Evolutionary conservation across 805 yeast species (phyloP).

Genomic region (Yamadazyma sp.): DNA sequence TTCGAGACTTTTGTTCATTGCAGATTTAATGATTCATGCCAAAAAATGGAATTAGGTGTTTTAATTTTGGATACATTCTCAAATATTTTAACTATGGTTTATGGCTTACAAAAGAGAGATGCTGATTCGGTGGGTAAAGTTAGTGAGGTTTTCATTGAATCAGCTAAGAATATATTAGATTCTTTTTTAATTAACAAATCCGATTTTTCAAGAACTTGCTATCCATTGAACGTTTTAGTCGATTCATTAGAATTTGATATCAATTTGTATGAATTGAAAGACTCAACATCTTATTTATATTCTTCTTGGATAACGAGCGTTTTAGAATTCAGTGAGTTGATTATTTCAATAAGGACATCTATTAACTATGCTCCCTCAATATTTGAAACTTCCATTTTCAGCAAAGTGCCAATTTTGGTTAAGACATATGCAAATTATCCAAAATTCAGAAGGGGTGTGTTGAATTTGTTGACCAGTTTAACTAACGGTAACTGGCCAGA

Average conservation of each 20-base stretch:
- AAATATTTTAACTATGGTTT: conserved; percentile 49
- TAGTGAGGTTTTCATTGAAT: conserved; percentile 47
- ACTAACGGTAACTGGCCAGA: conserved; percentile 55
- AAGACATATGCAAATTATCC: conserved; percentile 51
- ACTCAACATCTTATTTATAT: conserved; percentile 45
- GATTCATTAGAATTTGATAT: conserved; percentile 41
- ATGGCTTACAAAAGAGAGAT: conserved; percentile 41
- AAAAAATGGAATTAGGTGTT: conserved; percentile 61
- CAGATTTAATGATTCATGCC: conserved; percentile 55
- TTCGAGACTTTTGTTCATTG: conserved; percentile 75
- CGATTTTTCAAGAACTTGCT: conserved; percentile 50
- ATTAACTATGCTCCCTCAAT: conserved; percentile 53
- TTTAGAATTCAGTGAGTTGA: conserved; percentile 53
- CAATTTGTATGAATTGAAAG: conserved; percentile 37
- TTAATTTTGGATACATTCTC: conserved; percentile 53
- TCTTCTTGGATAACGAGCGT: conserved; percentile 48
- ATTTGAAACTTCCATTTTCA: conserved; percentile 61
- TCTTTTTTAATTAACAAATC: conserved; percentile 54
- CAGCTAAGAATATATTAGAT: conserved; percentile 50
- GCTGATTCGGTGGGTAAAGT: conserved; percentile 34
- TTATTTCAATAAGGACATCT: conserved; percentile 56
- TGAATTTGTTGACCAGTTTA: conserved; percentile 55
- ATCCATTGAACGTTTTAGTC: conserved; percentile 51
- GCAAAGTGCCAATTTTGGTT: conserved; percentile 54
- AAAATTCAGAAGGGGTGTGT: conserved; percentile 46